phyloP scores from a whole-genome alignment of 768 basidiomycete genomes.

The Kwoniella europaea region DNA sequence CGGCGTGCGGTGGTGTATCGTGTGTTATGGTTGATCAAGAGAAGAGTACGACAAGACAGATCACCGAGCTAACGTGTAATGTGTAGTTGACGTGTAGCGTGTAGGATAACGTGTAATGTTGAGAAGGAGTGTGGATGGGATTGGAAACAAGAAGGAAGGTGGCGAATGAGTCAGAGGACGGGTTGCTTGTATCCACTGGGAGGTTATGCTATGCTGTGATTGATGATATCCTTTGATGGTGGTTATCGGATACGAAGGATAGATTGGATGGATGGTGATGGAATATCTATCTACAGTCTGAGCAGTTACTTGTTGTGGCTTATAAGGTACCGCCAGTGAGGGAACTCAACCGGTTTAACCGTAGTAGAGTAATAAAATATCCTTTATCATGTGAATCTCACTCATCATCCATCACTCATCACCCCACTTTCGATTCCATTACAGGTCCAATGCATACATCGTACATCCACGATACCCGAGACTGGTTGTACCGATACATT shows the following conservation, averaged over 20 bases:
- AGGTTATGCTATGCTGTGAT: neutral
- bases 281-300: neutral
- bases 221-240: conserved; percentile 6
- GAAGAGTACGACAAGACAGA: neutral
- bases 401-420: neutral
- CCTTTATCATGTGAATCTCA: neutral
- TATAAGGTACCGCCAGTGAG: neutral
- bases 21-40: neutral
- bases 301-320: neutral
- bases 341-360: no score
- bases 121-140: neutral
- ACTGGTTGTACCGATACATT: neutral
- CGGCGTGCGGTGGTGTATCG: neutral
- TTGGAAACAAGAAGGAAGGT: neutral
- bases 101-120: neutral
- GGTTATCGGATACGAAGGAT: neutral
- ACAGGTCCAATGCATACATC: neutral
- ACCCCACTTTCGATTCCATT: neutral
- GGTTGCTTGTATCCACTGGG: neutral
- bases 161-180: neutral
- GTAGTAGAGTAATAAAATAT: neutral
- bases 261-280: neutral
- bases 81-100: neutral
- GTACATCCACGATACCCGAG: neutral
- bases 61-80: neutral